Evolutionary conservation across 352 stramenopile genomes (phyloP).

Genomic region (Phytopythium vexans): DNA sequence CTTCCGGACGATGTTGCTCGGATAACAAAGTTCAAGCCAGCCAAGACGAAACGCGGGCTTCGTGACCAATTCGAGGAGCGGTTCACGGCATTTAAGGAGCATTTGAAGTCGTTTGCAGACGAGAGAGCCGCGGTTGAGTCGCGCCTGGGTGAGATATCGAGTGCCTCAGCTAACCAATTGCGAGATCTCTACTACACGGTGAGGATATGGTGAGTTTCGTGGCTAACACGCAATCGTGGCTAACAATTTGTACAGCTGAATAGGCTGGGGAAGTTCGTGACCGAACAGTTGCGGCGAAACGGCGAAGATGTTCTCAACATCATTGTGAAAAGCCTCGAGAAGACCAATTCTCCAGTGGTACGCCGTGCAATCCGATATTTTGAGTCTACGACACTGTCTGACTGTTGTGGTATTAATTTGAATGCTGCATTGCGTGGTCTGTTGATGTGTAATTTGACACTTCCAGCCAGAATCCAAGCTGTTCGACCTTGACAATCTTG

Average conservation of each 20-base stretch:
- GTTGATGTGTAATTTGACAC: background rate
- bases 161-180: slow-evolving; percentile 24
- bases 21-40: slow-evolving; percentile 46
- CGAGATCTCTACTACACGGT: slow-evolving; percentile 11
- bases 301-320: slow-evolving; percentile 75
- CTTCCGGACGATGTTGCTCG: slow-evolving; percentile 74
- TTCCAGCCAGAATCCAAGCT: slow-evolving; percentile 9
- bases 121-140: slow-evolving; percentile 17
- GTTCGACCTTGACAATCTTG: too few species aligned
- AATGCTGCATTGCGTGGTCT: too few species aligned
- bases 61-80: slow-evolving; percentile 35
- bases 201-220: background rate
- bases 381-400: background rate
- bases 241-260: slow-evolving; percentile 17
- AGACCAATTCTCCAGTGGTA: slow-evolving; percentile 44
- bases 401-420: background rate
- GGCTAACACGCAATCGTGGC: too few species aligned
- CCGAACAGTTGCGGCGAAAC: slow-evolving; percentile 42
- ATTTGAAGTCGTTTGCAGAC: slow-evolving; percentile 29
- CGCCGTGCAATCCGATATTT: background rate
- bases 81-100: slow-evolving; percentile 19
- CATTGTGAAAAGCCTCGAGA: slow-evolving; percentile 41
- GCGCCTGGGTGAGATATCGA: slow-evolving; percentile 16
- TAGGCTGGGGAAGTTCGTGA: slow-evolving; percentile 41
- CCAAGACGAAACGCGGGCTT: slow-evolving; percentile 26